These are phyloP conservation scores for Aspergillus aculeatus DNA, from an alignment of 2,329 filamentous ascomycete species.

Conservation along the genomic window DNA sequence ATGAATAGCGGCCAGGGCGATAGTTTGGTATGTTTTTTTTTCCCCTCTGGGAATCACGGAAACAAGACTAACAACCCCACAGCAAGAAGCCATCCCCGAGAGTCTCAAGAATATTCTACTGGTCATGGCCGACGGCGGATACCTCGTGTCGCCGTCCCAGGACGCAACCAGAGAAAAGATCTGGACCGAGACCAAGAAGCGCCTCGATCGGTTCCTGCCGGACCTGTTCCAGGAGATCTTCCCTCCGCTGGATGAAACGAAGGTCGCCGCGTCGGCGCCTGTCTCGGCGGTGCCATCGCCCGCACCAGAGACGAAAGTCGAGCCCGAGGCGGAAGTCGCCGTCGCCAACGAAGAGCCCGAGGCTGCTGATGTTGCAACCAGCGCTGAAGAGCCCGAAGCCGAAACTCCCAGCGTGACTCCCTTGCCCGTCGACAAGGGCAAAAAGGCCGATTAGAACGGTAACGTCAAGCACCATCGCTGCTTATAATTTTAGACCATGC, in stretches of 20 bases:
- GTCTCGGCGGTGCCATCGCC: background rate
- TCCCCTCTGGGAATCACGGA: background rate
- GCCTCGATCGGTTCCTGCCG: slow-evolving; percentile 61
- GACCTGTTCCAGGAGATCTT: slow-evolving; percentile 60
- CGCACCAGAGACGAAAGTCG: background rate
- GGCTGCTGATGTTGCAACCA: background rate
- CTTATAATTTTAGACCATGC: no score
- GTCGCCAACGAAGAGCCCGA: background rate
- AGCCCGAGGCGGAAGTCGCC: background rate
- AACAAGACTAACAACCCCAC: slow-evolving; percentile 2
- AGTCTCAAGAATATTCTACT: slow-evolving; percentile 94
- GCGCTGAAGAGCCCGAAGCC: no score
- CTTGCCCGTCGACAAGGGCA: background rate
- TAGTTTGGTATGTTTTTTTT: slow-evolving; percentile 60
- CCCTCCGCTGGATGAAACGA: slow-evolving; percentile 27
- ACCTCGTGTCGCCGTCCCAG: slow-evolving; percentile 67
- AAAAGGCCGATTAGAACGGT: background rate
- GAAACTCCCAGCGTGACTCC: background rate
- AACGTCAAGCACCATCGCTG: no score
- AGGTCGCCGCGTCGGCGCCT: background rate
- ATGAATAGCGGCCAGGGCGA: slow-evolving; percentile 95
- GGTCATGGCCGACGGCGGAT: slow-evolving; percentile 89
- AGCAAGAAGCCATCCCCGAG: slow-evolving; percentile 94
- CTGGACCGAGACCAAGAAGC: slow-evolving; percentile 62
- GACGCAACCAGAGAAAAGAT: slow-evolving; percentile 52